Evolutionary conservation across 139 green algal species (phyloP).

Genomic region (Coccomyxa sp.): DNA sequence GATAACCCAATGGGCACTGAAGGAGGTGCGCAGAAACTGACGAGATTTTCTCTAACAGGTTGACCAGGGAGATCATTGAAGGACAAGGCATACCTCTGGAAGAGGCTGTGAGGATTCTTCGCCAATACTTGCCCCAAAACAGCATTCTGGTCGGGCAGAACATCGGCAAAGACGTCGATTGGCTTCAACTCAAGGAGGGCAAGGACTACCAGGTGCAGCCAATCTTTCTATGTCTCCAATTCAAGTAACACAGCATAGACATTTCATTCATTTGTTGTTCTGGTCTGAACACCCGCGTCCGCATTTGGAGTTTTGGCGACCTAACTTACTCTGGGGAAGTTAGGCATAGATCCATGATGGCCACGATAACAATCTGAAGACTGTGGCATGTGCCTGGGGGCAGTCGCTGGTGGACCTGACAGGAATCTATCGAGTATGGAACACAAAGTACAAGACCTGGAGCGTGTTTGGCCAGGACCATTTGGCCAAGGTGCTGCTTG

Average conservation of each 20-base stretch:
- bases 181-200: slow-evolving; percentile 77
- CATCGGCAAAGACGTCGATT: slow-evolving; percentile 82
- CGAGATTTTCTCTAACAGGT: slow-evolving; percentile 16
- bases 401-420: slow-evolving; percentile 67
- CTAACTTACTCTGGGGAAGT: too few relatives aligned
- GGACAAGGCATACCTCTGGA: slow-evolving; percentile 60
- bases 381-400: neutral
- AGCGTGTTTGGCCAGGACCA: slow-evolving; percentile 65
- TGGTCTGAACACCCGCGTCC: too few relatives aligned
- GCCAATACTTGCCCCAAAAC: slow-evolving; percentile 41
- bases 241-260: too few relatives aligned
- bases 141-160: slow-evolving; percentile 83
- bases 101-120: slow-evolving; percentile 52
- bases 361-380: too few relatives aligned
- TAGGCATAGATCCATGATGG: too few relatives aligned
- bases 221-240: neutral
- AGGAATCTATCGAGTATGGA: slow-evolving; percentile 81
- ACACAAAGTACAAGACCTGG: slow-evolving; percentile 65
- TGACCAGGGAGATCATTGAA: slow-evolving; percentile 55
- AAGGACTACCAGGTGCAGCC: slow-evolving; percentile 60
- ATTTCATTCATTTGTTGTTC: too few relatives aligned
- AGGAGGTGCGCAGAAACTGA: neutral
- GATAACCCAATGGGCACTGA: neutral
- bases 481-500: slow-evolving; percentile 68
- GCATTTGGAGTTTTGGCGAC: too few relatives aligned